Conservation (phyloP, 192 early-diverging fungal species). For the Backusella sp. region DNA sequence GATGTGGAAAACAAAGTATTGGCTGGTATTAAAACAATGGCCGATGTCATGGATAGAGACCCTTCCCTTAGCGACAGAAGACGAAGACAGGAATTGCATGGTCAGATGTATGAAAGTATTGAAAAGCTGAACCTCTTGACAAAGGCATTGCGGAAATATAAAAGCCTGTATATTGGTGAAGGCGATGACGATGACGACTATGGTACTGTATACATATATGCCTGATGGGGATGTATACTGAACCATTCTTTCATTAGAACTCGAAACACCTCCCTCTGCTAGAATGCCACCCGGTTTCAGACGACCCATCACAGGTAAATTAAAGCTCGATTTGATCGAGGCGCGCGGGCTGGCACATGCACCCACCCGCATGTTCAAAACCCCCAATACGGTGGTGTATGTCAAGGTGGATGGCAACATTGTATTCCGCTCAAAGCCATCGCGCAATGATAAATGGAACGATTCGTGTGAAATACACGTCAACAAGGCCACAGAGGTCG, state of each 20-base stretch:
- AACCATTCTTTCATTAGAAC: conserved; percentile 13
- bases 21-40: conserved; percentile 76
- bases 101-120: conserved; percentile 63
- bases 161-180: conserved; percentile 78
- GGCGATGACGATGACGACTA: conserved; percentile 74
- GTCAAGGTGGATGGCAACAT: conserved; percentile 84
- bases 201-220: conserved; percentile 18
- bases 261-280: conserved; percentile 43
- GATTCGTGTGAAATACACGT: conserved; percentile 87
- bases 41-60: conserved; percentile 47
- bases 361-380: conserved; percentile 53
- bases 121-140: conserved; percentile 76
- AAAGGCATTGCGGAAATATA: conserved; percentile 80
- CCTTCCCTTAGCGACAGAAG: conserved; percentile 50
- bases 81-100: conserved; percentile 53
- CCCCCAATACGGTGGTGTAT: conserved; percentile 69
- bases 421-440: conserved; percentile 70
- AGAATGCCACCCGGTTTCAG: conserved; percentile 62
- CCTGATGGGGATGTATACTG: background rate
- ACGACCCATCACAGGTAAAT: conserved; percentile 68
- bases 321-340: conserved; percentile 64
- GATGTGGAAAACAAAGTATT: conserved; percentile 94
- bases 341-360: conserved; percentile 60
- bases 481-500: conserved; percentile 89
- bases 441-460: conserved; percentile 70